Base-by-base conservation (phyloP, 2,329 filamentous ascomycete genomes). In the Colletotrichum neosansevieriae region DNA sequence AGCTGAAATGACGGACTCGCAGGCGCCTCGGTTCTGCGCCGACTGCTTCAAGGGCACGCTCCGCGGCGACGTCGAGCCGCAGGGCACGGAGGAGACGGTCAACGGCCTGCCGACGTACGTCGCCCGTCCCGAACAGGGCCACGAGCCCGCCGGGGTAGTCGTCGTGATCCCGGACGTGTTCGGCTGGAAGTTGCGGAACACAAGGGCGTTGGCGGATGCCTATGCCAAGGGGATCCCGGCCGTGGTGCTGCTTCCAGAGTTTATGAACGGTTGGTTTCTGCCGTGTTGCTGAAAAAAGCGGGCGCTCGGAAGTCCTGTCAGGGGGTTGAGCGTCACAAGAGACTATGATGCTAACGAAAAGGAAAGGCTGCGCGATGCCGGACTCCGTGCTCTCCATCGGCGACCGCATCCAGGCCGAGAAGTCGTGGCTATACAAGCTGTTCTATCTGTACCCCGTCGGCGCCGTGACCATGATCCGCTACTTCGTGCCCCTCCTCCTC, bases 121-220 rank as follows among this genome's bases (percentile, higher is more conserved):
- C 56, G 72, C 73, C 21, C 68, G 67, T 19, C 73, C 73, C 7
- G 49, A 61, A 15, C 59, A 70, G 32, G 72, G 61, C 49, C 65
- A 56, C 38, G 65, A 68, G 54, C 65, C 78, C n/a, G 82, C 81
- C 42, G 86, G 79, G 11, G 82, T 86, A 66, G 76, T 89, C 10
- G 82, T 88, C 47, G 79, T 88, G 57, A 79, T 89, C 36, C 80
- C 86, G 0, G 87, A 89, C 72, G 82, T 82, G 0, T 88, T 88
- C 71, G 86, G 86, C 15, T 86, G 85, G 81, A 78, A 80, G 2
- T 84, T 88, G 70, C 75, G 82, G 21, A 89, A 89, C 75, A 82
- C 81, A 58, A 80, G 84, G 42, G 75, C 88, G 6, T 74, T 89
- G 38, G 85, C 85, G 5, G 87, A 89, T 72, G 75, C 76, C 47